Base-by-base conservation (phyloP, 164 flowering plant genomes). In the Dillenia turbinata region DNA sequence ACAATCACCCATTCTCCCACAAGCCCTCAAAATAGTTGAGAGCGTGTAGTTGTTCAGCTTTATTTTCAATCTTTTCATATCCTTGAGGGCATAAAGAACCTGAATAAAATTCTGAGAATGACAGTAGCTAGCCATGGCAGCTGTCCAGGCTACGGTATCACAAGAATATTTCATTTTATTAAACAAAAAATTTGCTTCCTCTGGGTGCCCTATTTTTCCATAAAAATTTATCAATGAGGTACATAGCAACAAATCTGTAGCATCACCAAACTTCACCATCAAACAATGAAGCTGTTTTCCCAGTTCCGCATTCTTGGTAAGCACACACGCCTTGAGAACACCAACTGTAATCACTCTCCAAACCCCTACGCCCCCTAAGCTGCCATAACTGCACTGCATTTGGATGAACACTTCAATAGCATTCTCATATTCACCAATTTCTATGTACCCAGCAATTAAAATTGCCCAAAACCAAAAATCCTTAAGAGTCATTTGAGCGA, bases 251-350 rank as follows among this genome's bases (percentile, higher is more conserved):
- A 54, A 33, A 60, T 75, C 69, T 11, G 50, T 57, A 0, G 40
- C 22, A 17, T 17, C 24, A 8, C 84, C 90, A 51, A 59, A 47
- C 74, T 86, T 86, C 13, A 76, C 12, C 44, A 79, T 47, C 77
- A 67, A 79, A 0, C 84, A 83, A 60, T 88, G 96, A 26, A 86
- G 63, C 65, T 83, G 88, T 63, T 62, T 67, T 46, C 91, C 90
- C 2, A 84, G 69, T 22, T 45, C 74, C 53, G 80, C 46, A 47
- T 78, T 68, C 69, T 44, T 40, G 0, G 55, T 52, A 14, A 47
- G 60, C 6, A 72, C 59, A 64, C 89, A 88, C 9, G 83, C 88
- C 66, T 78, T 79, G n/a, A 88, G 75, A 67, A 78, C 60, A 44
- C 77, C 70, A 14, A 71, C 77, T 4, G 79, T 52, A 8, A 83